phyloP scores from a whole-genome alignment of 805 yeast genomes.

The Myxozyma udenii region DNA sequence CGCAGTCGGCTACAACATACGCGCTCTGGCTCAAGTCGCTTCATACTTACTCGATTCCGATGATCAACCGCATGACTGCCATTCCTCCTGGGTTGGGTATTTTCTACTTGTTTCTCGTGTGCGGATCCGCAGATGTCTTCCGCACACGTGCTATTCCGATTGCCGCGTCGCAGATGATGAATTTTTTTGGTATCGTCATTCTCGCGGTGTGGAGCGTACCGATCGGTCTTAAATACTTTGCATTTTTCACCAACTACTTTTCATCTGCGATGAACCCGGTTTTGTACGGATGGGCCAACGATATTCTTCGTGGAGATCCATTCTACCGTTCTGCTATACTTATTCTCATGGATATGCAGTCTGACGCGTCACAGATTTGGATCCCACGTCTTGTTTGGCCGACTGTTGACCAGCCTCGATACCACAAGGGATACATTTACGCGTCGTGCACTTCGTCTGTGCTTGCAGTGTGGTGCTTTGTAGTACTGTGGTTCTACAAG shows the following conservation, averaged over 20 bases:
- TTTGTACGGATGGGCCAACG: conserved; percentile 57
- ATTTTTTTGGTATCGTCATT: conserved; percentile 50
- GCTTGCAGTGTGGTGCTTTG: conserved; percentile 29
- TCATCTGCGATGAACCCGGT: conserved; percentile 64
- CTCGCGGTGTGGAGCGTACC: conserved; percentile 56
- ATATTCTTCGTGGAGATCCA: conserved; percentile 53
- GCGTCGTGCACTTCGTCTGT: conserved; percentile 30
- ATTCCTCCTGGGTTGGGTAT: conserved; percentile 61
- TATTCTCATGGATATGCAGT: conserved; percentile 51
- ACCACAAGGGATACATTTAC: conserved; percentile 33
- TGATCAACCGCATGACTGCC: conserved; percentile 51
- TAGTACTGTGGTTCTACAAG: conserved; percentile 53
- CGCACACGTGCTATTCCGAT: conserved; percentile 56
- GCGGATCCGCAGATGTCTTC: conserved; percentile 47
- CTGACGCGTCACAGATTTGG: conserved; percentile 56
- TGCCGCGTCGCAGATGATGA: conserved; percentile 51
- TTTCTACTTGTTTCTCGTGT: conserved; percentile 37
- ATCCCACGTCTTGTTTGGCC: conserved; percentile 47
- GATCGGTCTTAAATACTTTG: conserved; percentile 58
- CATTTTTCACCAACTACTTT: conserved; percentile 53
- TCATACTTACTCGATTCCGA: conserved; percentile 41
- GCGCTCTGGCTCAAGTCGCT: conserved; percentile 64
- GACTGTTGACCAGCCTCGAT: conserved; percentile 35
- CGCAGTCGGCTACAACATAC: conserved; percentile 42
- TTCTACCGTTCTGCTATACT: conserved; percentile 52